Conservation (phyloP, 768 basidiomycete genomes). For the Jaapia argillacea region DNA sequence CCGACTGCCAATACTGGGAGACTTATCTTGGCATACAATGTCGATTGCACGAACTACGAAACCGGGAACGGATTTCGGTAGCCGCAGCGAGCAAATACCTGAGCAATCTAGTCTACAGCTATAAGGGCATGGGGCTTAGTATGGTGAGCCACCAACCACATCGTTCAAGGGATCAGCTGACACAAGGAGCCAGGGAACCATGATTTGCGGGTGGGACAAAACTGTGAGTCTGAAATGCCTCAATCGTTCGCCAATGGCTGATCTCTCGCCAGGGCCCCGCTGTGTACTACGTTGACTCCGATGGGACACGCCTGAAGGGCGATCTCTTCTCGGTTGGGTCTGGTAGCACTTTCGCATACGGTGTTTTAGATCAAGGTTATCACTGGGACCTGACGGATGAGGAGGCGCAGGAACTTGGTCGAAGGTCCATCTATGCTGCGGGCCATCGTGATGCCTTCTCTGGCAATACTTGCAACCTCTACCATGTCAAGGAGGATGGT, state of each 20-base stretch:
- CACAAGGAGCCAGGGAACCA: slow-evolving; percentile 64
- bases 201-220: slow-evolving; percentile 99
- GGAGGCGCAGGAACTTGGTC: slow-evolving; percentile 89
- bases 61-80: slow-evolving; percentile 94
- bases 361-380: slow-evolving; percentile 94
- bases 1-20: slow-evolving; percentile 97
- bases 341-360: slow-evolving; percentile 97
- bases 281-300: slow-evolving; percentile 96
- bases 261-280: slow-evolving; percentile 60
- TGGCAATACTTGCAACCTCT: slow-evolving; percentile 92
- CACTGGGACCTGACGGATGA: slow-evolving; percentile 87
- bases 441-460: slow-evolving; percentile 96
- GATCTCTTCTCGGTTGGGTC: slow-evolving; percentile 99
- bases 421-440: slow-evolving; percentile 92
- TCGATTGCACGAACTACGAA: slow-evolving; percentile 91
- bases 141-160: slow-evolving; percentile 57
- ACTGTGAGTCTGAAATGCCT: slow-evolving; percentile 36
- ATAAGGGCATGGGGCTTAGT: slow-evolving; percentile 98
- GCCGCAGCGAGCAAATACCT: slow-evolving; percentile 99
- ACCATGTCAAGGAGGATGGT: slow-evolving; percentile 89
- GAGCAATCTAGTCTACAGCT: slow-evolving; percentile 92
- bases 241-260: slow-evolving; percentile 1
- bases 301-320: slow-evolving; percentile 91
- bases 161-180: slow-evolving; percentile 2
- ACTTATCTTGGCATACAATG: slow-evolving; percentile 98